phyloP scores from a whole-genome alignment of 208 protist genomes.

The Leptomonas pyrrhocoris region DNA sequence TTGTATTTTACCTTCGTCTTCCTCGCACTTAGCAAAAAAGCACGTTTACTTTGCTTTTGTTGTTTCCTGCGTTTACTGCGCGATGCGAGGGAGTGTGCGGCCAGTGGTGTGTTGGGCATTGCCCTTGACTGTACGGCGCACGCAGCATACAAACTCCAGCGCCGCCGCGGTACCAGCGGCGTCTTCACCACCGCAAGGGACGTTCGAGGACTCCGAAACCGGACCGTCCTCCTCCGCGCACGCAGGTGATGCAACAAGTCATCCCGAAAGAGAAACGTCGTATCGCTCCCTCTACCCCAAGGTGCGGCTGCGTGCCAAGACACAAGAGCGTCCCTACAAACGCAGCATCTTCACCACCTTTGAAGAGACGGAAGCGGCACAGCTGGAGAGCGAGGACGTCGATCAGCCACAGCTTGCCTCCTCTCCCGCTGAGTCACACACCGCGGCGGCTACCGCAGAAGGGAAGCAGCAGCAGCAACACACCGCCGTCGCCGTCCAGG shows the following conservation, averaged over 20 bases:
- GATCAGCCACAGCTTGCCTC: slow-evolving; percentile 10
- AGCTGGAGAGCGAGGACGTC: not conserved
- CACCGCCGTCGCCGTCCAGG: not conserved
- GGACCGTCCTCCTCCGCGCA: not conserved
- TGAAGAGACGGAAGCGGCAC: not conserved
- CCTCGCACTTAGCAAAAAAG: not conserved
- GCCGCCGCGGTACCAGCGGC: not conserved
- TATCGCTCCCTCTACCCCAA: slow-evolving; percentile 38
- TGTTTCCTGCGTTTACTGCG: not conserved
- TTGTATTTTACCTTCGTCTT: too few relatives aligned
- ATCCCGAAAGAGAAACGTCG: not conserved
- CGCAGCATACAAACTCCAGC: slow-evolving; percentile 11
- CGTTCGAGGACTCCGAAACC: not conserved
- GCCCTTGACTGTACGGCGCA: not conserved
- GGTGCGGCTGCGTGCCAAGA: slow-evolving; percentile 39
- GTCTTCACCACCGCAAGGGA: not conserved
- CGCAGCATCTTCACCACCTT: slow-evolving; percentile 24
- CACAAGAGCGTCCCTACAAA: slow-evolving; percentile 40
- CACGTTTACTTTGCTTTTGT: not conserved
- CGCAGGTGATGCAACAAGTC: not conserved
- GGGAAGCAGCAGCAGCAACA: slow-evolving; percentile 3
- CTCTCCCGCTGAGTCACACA: not conserved
- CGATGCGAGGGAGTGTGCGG: slow-evolving; percentile 18
- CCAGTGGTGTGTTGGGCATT: slow-evolving; percentile 1
- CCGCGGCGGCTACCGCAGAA: not conserved